phyloP scores from a whole-genome alignment of 2,329 filamentous ascomycete species.

The Beauveria scarabaeidicola region DNA sequence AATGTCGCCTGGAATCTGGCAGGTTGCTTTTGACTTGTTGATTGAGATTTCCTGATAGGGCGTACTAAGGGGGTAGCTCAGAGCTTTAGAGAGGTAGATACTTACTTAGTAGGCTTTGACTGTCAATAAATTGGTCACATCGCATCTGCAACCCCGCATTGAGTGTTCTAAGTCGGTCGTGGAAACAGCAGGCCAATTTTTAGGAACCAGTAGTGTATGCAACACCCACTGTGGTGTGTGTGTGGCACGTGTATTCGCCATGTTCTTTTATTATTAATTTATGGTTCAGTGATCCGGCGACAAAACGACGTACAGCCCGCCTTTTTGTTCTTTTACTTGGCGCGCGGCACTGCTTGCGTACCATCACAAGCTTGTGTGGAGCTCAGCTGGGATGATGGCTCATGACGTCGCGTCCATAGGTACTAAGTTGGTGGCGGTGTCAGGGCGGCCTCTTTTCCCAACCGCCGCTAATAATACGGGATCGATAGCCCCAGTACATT shows the following conservation, averaged over 20 bases:
- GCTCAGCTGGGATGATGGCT: slow-evolving; percentile 2
- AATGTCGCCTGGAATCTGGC: neutral
- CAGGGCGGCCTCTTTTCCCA: slow-evolving; percentile 10
- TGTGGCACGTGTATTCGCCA: too few species aligned
- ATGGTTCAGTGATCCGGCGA: too few species aligned
- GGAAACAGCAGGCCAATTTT: neutral
- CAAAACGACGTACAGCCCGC: too few species aligned
- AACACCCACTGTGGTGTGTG: too few species aligned
- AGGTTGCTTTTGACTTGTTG: neutral
- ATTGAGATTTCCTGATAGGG: neutral
- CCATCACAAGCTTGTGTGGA: slow-evolving; percentile 10
- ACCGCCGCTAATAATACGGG: slow-evolving; percentile 3
- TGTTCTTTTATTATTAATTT: too few species aligned
- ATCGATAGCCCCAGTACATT: neutral
- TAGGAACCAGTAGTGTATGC: too few species aligned
- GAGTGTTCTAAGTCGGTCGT: neutral
- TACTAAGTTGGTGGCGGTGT: slow-evolving; percentile 1
- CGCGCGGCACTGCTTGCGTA: neutral
- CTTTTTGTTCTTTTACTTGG: too few species aligned
- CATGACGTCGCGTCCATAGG: slow-evolving; percentile 9
- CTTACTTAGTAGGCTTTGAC: neutral
- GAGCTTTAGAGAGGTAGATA: neutral
- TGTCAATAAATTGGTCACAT: neutral
- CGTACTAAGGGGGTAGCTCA: neutral
- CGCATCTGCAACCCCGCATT: neutral